Percentiles rank a stretch among this genome's conserved stretches.
These are phyloP conservation scores for Rhodotorula kratochvilovae DNA, from an alignment of 768 basidiomycete species.

Conservation along the genomic window DNA sequence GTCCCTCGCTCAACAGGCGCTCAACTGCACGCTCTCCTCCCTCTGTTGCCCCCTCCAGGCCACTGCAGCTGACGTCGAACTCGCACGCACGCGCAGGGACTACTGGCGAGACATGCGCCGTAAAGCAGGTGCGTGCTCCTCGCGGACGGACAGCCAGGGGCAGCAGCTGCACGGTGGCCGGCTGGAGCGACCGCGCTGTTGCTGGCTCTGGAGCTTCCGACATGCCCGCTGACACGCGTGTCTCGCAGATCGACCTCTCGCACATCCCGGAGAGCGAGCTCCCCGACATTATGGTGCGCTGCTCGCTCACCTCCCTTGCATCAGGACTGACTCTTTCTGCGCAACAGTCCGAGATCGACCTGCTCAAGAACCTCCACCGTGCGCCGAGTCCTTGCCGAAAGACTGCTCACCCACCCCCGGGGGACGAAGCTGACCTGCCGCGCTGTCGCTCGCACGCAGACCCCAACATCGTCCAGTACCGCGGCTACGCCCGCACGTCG, in stretches of 20 bases:
- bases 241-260: conserved; percentile 65
- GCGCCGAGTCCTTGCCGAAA: conserved; percentile 44
- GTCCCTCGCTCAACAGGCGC: conserved; percentile 28
- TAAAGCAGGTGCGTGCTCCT: conserved; percentile 64
- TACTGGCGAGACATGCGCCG: conserved; percentile 95
- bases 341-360: conserved; percentile 83
- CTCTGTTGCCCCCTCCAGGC: fast-evolving
- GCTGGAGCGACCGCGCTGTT: too few relatives aligned
- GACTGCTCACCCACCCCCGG: not conserved
- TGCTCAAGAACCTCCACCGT: conserved; percentile 94
- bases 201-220: too few relatives aligned
- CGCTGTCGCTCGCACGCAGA: conserved; percentile 53
- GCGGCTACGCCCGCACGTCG: conserved; percentile 90
- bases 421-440: not conserved
- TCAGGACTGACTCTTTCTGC: conserved; percentile 3
- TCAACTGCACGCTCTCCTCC: conserved; percentile 25
- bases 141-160: too few relatives aligned
- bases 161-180: not conserved
- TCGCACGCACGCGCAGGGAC: conserved; percentile 62
- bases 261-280: conserved; percentile 91
- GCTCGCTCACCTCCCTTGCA: conserved; percentile 43
- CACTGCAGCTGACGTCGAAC: conserved; percentile 44
- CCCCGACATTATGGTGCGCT: conserved; percentile 85
- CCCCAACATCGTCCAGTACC: conserved; percentile 97
- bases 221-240: not conserved